Evolutionary conservation across 495 filamentous ascomycete species (phyloP).

Genomic region (Daldinia caldariorum): DNA sequence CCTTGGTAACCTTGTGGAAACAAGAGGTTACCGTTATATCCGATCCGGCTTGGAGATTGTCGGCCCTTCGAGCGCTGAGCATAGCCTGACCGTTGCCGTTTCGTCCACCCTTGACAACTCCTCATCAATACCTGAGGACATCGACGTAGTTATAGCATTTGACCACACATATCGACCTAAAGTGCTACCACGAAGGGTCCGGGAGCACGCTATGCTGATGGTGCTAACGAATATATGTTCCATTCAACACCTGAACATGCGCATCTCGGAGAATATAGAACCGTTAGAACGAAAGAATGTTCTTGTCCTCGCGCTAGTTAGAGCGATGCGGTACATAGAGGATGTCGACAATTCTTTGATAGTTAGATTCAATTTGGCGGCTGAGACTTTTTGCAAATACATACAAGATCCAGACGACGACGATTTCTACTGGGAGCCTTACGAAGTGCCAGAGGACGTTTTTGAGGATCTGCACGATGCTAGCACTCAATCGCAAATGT

Average conservation of each 20-base stretch:
- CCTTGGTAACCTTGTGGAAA: constrained; percentile 49
- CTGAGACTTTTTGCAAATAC: constrained; percentile 50
- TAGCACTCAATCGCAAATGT: constrained; percentile 22
- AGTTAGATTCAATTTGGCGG: constrained; percentile 47
- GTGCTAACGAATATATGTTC: constrained; percentile 51
- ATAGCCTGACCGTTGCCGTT: constrained; percentile 37
- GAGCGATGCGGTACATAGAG: constrained; percentile 47
- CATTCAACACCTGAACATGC: constrained; percentile 58
- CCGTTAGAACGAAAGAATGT: constrained; percentile 54
- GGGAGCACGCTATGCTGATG: constrained; percentile 43
- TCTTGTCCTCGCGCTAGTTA: constrained; percentile 49
- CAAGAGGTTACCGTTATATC: constrained; percentile 42
- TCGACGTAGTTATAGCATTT: constrained; percentile 54
- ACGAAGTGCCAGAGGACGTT: constrained; percentile 48
- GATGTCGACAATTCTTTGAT: constrained; percentile 37
- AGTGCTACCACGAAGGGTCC: constrained; percentile 23
- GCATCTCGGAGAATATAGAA: constrained; percentile 46
- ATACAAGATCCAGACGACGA: constrained; percentile 46
- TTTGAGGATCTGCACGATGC: constrained; percentile 48
- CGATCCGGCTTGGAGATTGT: constrained; percentile 40
- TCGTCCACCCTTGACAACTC: constrained; percentile 37
- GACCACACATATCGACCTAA: constrained; percentile 51
- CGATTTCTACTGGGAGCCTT: constrained; percentile 50
- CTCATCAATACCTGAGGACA: constrained; percentile 34
- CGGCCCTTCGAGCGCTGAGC: constrained; percentile 21